Conservation (phyloP, 495 filamentous ascomycete species). For the Annulohypoxylon stygium region DNA sequence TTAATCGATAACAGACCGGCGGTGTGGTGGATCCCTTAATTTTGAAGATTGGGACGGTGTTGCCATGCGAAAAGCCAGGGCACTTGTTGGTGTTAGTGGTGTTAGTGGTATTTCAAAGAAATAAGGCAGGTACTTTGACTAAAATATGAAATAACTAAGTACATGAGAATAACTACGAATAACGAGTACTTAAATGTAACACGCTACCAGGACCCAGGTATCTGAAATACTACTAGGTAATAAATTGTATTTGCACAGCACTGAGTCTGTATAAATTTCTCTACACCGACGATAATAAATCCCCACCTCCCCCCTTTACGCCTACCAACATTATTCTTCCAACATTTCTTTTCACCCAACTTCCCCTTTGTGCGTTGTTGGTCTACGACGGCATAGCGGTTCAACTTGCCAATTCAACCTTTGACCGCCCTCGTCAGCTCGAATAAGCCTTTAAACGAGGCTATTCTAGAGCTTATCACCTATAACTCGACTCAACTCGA, state of each 20-base stretch:
- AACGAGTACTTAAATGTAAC: neutral
- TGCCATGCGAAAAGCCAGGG: neutral
- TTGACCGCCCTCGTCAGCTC: constrained; percentile 13
- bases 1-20: constrained; percentile 22
- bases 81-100: no score
- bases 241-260: no score
- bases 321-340: constrained; percentile 6
- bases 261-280: constrained; percentile 27
- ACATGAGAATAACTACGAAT: neutral
- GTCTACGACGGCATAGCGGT: constrained; percentile 4
- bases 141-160: neutral
- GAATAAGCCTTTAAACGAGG: neutral
- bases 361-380: constrained; percentile 19
- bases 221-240: neutral
- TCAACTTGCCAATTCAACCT: constrained; percentile 11
- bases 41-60: constrained; percentile 31
- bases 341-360: constrained; percentile 11
- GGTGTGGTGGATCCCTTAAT: constrained; percentile 36
- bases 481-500: constrained; percentile 2
- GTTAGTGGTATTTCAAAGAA: neutral
- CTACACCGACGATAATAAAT: constrained; percentile 31
- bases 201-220: neutral
- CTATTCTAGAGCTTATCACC: neutral
- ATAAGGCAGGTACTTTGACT: constrained; percentile 8
- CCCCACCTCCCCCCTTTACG: constrained; percentile 31